Evolutionary conservation across 2,329 filamentous ascomycete species (phyloP), one percentile per base, ranked within the genome.

Genomic region (Paecilomyces niveus): DNA sequence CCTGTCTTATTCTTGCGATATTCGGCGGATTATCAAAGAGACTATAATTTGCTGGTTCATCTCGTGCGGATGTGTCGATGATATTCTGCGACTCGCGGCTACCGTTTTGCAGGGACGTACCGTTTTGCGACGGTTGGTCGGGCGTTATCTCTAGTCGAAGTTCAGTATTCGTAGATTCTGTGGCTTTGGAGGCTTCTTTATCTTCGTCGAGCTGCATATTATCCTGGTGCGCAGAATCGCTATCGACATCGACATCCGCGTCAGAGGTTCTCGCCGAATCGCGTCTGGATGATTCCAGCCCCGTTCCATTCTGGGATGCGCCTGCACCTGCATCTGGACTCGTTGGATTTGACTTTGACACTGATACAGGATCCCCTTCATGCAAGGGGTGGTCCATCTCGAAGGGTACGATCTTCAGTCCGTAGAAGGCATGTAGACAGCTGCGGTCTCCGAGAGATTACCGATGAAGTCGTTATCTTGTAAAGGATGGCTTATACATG

Each of bases 1-100:
- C 69, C 56, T 74, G 72, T 32, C 78, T 70, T 59, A 80, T 77
- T 10, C 68, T 65, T 24, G 69, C 71, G 22, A 80, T 66, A 52
- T 78, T 74, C 8, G 75, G 74, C 10, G 78, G 78, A 54, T 76
- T 77, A 53, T 72, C 63, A 62, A 76, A 74, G 35, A 78, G 64
- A 52, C 68, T 75, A 51, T 66, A 63, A 11, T 57, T 58, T 21
- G 61, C 58, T 13, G 64, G 54, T 33, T 22, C 54, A 11, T 49
- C 58, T 50, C 31, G 35, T 21, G 33, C 33, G 32, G 55, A 50
- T 3, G 58, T 51, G 22, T 56, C 31, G 21, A 13, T 24, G 15
- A 32, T 18, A 32, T 35, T 26, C 18, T 54, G 33, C 26, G 32
- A 49, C 18, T 51, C 35, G 32, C 24, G 5, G 21, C 21, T 31